phyloP scores from a whole-genome alignment of 2,329 filamentous ascomycete genomes.

The Curvularia eragrostidis region DNA sequence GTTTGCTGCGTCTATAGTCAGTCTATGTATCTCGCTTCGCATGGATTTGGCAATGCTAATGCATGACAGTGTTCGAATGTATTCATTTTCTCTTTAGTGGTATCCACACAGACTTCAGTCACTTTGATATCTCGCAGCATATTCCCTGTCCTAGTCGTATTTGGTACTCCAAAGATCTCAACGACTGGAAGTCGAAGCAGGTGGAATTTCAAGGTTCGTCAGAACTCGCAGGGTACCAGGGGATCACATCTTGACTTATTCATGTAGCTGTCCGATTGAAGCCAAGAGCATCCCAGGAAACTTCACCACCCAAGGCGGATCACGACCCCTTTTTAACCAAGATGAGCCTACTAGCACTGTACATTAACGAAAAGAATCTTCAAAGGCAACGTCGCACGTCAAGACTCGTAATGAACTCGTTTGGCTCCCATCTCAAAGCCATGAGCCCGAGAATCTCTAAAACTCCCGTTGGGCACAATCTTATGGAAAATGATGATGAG shows the following conservation, averaged over 20 bases:
- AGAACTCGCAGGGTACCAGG: neutral
- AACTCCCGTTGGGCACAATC: neutral
- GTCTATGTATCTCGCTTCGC: neutral
- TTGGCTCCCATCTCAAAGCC: neutral
- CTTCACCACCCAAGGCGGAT: neutral
- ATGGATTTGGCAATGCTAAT: neutral
- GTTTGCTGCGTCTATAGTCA: neutral
- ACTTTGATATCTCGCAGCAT: neutral
- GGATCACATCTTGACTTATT: neutral
- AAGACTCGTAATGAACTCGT: neutral
- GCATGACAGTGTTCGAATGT: neutral
- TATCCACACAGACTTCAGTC: neutral
- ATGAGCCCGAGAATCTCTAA: neutral
- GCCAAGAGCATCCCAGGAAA: neutral
- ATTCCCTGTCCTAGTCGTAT: neutral
- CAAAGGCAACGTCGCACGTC: neutral
- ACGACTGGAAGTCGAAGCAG: neutral
- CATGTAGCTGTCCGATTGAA: neutral
- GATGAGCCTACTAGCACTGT: neutral
- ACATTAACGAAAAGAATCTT: neutral
- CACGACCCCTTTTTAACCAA: neutral
- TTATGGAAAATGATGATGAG: neutral
- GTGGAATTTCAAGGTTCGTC: neutral
- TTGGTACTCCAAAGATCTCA: neutral
- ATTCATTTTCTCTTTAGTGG: neutral